phyloP scores from a whole-genome alignment of 495 filamentous ascomycete genomes.

The Xylaria curta region DNA sequence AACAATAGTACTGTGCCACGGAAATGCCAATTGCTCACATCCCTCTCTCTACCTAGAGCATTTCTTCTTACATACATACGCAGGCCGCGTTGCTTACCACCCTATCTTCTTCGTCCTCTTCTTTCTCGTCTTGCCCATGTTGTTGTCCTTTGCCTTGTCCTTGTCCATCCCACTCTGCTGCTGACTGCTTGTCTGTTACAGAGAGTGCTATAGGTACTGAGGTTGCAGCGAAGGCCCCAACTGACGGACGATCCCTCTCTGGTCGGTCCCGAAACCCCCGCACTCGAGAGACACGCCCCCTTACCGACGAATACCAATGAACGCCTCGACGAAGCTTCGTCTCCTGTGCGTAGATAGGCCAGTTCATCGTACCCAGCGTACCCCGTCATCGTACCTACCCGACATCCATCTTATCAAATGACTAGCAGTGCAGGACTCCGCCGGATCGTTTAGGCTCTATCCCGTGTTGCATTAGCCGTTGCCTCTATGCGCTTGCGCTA shows the following conservation, averaged over 20 bases:
- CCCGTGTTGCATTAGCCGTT: slow-evolving; percentile 17
- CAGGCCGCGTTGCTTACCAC: not conserved
- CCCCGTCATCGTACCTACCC: slow-evolving; percentile 2
- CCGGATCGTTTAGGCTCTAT: slow-evolving; percentile 20
- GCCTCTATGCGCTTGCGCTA: slow-evolving; percentile 9
- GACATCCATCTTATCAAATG: slow-evolving; percentile 8
- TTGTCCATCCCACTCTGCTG: not conserved
- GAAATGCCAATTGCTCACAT: slow-evolving; percentile 2
- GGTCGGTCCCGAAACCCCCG: slow-evolving; percentile 26
- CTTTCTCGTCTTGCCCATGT: not conserved
- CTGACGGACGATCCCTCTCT: not conserved
- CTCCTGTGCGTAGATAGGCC: slow-evolving; percentile 14
- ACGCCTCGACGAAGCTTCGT: slow-evolving; percentile 3
- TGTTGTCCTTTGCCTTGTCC: not conserved
- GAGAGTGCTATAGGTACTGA: not conserved
- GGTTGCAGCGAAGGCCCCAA: slow-evolving; percentile 15
- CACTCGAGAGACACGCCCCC: slow-evolving; percentile 12
- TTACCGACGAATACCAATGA: slow-evolving; percentile 17
- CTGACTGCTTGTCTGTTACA: not conserved
- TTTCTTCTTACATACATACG: slow-evolving; percentile 1
- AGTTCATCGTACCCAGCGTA: slow-evolving; percentile 1
- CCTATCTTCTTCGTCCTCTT: not conserved
- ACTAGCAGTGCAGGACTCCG: slow-evolving; percentile 22
- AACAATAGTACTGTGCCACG: slow-evolving; percentile 1
- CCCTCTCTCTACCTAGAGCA: not conserved